Evolutionary conservation across 164 flowering plant genomes (phyloP), one percentile per base, ranked within the genome.

Genomic region (Dillenia turbinata): DNA sequence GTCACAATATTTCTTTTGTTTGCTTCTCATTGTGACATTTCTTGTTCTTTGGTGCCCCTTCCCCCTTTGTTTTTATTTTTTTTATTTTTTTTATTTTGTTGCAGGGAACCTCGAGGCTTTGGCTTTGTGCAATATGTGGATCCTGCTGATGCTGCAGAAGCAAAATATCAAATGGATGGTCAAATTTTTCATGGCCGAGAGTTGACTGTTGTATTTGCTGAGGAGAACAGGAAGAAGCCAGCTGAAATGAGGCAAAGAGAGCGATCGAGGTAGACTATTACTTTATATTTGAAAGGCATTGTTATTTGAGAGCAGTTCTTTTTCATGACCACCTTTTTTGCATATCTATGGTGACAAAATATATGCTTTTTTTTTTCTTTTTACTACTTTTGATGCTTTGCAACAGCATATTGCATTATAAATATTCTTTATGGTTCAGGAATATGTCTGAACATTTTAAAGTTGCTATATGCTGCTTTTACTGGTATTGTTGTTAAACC

Each of bases 181-280:
- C 79, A 79, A 17, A 52, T 85, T 59, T 73, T 87, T 59, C 79
- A 61, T 59, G 92, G 86, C 9, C 73, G 92, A 44, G 83, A 83
- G 69, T 62, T 87, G 75, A 85, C 92, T 67, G 92, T 87, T 52
- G 89, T 85, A 19, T 85, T 81, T 81, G 92, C 89, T 0, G 92
- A 87, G 76, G 92, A 84, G 69, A 87, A 87, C 61, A 78, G 92
- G 73, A 87, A 87, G 71, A 87, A 83, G 67, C 89, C 92, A 16
- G 13, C 72, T 64, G 89, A 87, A 59, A 87, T 85, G 92, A 81
- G 89, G 62, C 52, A 70, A 12, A 74, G 89, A 64, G 89, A 83
- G 56, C 73, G 84, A 9, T 71, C 13, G 17, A 71, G 80, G 82
- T 78, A 49, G 43, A 47, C 9, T 51, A 13, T 22, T 26, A 1